Base-by-base conservation (phyloP, 495 filamentous ascomycete genomes). In the Podospora conica region DNA sequence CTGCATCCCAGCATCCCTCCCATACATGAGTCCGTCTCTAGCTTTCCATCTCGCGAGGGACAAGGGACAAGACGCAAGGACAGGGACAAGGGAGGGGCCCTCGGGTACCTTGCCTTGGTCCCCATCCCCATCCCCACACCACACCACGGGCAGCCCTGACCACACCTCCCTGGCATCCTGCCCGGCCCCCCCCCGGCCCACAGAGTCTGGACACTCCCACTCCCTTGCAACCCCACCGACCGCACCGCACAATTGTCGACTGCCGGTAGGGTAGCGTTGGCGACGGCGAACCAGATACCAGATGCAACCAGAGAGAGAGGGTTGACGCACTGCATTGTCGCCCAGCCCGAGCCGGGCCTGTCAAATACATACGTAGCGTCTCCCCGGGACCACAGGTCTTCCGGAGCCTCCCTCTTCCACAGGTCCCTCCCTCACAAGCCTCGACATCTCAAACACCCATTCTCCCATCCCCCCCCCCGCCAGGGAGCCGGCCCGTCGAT, bases 401-500 rank as follows among this genome's bases (percentile, higher is more conserved):
- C 18, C 27, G 62, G n/a, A n/a, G n/a, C n/a, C n/a, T n/a, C n/a
- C n/a, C n/a, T 12, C 20, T 11, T 29, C 40, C 28, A 12, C 55
- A 57, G 55, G 55, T 57, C 29, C 60, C 60, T 40, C 33, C 33
- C 33, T 18, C 40, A 48, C n/a, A 18, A 18, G 18, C 40, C n/a
- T 27, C 22, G 40, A 53, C 55, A 28, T 64, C 63, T 64, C 63
- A 64, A 55, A 64, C 63, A 64, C 53, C 31, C n/a, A n/a, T n/a
- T n/a, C n/a, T n/a, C n/a, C n/a, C n/a, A n/a, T 29, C 40, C 11
- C 28, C 12, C 40, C 40, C 40, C 27, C 54, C 54, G 54, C 54
- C 55, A 64, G 63, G 63, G 63, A 64, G 57, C 20, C 63, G 63
- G 40, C 48, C n/a, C 40, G 63, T 64, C 63, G 63, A 64, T 64